Percentiles rank a stretch among this genome's conserved stretches.
Conservation (phyloP, 805 yeast species). For the Lipomyces sp. region DNA sequence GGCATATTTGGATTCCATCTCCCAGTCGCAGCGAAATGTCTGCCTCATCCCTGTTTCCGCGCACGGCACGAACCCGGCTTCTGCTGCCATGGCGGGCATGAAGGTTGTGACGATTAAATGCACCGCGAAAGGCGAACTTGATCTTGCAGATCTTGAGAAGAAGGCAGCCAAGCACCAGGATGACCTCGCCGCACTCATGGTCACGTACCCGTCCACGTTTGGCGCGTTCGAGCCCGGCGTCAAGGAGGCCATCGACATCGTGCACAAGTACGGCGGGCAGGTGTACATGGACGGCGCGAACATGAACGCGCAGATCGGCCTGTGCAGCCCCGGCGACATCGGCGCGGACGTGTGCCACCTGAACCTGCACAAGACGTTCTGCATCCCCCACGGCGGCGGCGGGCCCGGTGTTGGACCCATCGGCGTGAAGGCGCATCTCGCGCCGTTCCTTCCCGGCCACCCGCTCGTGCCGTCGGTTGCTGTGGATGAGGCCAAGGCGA, state of each 20-base stretch:
- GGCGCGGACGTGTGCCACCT: slow-evolving; percentile 98
- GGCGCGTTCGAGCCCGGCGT: slow-evolving; percentile 95
- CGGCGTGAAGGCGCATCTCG: slow-evolving; percentile 80
- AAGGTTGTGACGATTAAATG: slow-evolving; percentile 93
- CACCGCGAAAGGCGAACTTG: slow-evolving; percentile 78
- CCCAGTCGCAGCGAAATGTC: slow-evolving; percentile 71
- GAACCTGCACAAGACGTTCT: slow-evolving; percentile 94
- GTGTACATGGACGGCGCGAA: slow-evolving; percentile 98
- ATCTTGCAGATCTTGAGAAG: slow-evolving; percentile 65
- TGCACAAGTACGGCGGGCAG: slow-evolving; percentile 87
- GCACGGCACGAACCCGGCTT: slow-evolving; percentile 98
- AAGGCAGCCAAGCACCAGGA: slow-evolving; percentile 70
- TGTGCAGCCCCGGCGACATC: slow-evolving; percentile 94
- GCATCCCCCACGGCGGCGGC: slow-evolving; percentile 99
- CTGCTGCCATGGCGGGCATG: slow-evolving; percentile 95
- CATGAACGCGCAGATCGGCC: slow-evolving; percentile 98
- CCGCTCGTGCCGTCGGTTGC: slow-evolving; percentile 53
- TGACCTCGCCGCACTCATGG: slow-evolving; percentile 85
- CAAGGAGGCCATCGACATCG: slow-evolving; percentile 75
- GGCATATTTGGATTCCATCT: slow-evolving; percentile 66
- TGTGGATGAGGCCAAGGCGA: slow-evolving; percentile 43
- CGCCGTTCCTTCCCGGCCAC: slow-evolving; percentile 80
- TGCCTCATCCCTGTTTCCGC: slow-evolving; percentile 97
- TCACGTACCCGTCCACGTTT: slow-evolving; percentile 95
- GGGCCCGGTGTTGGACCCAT: slow-evolving; percentile 99